Percentiles rank a stretch among this genome's conserved stretches.
Evolutionary conservation across 495 filamentous ascomycete species (phyloP).

Genomic region (Paragyromitra xinjiangensis): DNA sequence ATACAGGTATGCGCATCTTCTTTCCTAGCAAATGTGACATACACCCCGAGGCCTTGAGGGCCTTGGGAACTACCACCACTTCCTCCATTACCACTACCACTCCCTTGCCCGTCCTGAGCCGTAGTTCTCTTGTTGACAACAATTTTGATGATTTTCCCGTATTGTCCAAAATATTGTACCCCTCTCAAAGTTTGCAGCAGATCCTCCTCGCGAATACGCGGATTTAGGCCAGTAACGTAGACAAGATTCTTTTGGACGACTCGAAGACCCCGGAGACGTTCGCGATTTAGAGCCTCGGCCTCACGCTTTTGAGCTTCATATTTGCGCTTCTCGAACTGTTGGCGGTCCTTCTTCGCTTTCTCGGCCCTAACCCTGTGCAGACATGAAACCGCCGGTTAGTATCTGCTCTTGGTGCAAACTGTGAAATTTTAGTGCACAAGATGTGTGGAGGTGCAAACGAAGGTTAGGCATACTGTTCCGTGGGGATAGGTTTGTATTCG

Average conservation of each 20-base stretch:
- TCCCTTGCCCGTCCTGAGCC: constrained; percentile 49
- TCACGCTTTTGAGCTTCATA: constrained; percentile 96
- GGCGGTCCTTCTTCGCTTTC: constrained; percentile 86
- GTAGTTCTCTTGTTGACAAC: constrained; percentile 87
- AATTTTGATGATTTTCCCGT: constrained; percentile 98
- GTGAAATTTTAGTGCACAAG: constrained; percentile 51
- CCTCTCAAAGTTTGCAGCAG: constrained; percentile 86
- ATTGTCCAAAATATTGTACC: constrained; percentile 94
- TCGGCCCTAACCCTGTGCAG: constrained; percentile 77
- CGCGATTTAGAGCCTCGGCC: constrained; percentile 91
- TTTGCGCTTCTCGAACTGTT: constrained; percentile 87
- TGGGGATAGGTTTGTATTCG: constrained; percentile 90
- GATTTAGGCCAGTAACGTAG: constrained; percentile 94
- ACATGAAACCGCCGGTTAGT: constrained; percentile 59
- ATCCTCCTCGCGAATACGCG: constrained; percentile 88
- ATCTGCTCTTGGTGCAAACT: constrained; percentile 39
- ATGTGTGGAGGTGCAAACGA: not conserved
- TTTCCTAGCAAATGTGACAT: constrained; percentile 92
- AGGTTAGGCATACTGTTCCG: constrained; percentile 77
- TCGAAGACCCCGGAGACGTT: constrained; percentile 91
- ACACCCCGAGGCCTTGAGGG: constrained; percentile 84
- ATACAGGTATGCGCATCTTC: constrained; percentile 90
- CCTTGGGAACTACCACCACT: constrained; percentile 24
- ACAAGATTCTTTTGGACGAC: constrained; percentile 99
- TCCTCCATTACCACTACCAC: constrained; percentile 19